Evolutionary conservation across 495 filamentous ascomycete species (phyloP).

Genomic region (Xylaria curta): DNA sequence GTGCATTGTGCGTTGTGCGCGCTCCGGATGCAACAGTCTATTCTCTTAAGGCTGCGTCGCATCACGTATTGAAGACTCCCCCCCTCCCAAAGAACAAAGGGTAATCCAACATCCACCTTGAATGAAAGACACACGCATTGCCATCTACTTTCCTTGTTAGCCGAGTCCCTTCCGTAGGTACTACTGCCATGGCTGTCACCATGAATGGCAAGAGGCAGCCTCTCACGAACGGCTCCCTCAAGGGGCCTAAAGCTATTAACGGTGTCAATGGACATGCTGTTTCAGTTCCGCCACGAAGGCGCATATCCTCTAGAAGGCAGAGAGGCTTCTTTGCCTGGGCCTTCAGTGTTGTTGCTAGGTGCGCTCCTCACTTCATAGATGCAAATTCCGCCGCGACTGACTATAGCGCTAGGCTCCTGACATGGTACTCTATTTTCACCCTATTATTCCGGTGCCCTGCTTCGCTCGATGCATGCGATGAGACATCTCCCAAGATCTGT

Average conservation of each 20-base stretch:
- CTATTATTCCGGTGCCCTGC: slow-evolving; percentile 84
- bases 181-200: slow-evolving; percentile 15
- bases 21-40: slow-evolving; percentile 17
- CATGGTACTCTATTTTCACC: slow-evolving; percentile 86
- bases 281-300: slow-evolving; percentile 33
- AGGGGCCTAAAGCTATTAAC: slow-evolving; percentile 35
- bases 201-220: slow-evolving; percentile 36
- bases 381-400: slow-evolving; percentile 6
- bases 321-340: slow-evolving; percentile 55
- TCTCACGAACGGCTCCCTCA: slow-evolving; percentile 43
- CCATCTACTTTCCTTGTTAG: neutral
- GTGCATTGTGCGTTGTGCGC: slow-evolving; percentile 14
- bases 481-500: slow-evolving; percentile 79
- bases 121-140: neutral
- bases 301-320: slow-evolving; percentile 30
- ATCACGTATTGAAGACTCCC: neutral
- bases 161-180: slow-evolving; percentile 1
- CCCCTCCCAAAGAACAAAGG: slow-evolving; percentile 3
- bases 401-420: slow-evolving; percentile 63
- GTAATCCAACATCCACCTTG: neutral
- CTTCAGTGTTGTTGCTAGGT: slow-evolving; percentile 69
- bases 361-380: slow-evolving; percentile 31
- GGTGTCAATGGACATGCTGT: slow-evolving; percentile 23
- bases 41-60: slow-evolving; percentile 8
- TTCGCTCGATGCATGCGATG: slow-evolving; percentile 66